phyloP scores from a whole-genome alignment of 148 eudicot species.

The Euryodendron excelsum region DNA sequence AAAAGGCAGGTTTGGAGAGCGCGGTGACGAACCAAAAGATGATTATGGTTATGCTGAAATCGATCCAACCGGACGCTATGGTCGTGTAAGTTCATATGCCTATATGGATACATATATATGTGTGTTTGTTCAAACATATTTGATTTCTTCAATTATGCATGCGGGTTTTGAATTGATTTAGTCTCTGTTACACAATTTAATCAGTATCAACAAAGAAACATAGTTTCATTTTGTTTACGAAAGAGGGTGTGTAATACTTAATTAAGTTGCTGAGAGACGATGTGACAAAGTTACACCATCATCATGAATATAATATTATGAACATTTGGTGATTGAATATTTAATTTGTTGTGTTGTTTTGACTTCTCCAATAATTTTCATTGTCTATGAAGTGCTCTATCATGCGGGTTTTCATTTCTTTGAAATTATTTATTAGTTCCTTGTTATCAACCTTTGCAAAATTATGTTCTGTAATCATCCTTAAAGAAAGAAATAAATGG shows the following conservation, averaged over 20 bases:
- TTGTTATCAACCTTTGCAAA: background rate
- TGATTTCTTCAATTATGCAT: no score
- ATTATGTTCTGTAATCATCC: background rate
- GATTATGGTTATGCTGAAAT: slow-evolving; percentile 35
- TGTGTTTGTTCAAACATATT: background rate
- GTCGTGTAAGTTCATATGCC: slow-evolving; percentile 52
- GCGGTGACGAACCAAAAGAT: slow-evolving; percentile 14
- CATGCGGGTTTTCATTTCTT: background rate
- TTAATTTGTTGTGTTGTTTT: background rate
- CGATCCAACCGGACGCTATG: slow-evolving; percentile 61
- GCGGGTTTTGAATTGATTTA: background rate
- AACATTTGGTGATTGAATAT: background rate
- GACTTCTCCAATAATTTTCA: background rate
- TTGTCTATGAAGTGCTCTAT: background rate
- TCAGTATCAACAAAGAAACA: background rate
- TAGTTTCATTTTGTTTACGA: background rate
- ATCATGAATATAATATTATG: slow-evolving; percentile 8
- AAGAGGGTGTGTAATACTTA: background rate
- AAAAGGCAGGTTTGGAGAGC: slow-evolving; percentile 25
- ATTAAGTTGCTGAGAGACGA: background rate
- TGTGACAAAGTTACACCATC: background rate
- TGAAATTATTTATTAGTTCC: background rate
- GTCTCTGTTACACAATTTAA: background rate
- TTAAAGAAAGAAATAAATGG: background rate
- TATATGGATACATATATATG: background rate